Conservation (phyloP, 352 stramenopile genomes). For the Phytophthora sansomeana region DNA sequence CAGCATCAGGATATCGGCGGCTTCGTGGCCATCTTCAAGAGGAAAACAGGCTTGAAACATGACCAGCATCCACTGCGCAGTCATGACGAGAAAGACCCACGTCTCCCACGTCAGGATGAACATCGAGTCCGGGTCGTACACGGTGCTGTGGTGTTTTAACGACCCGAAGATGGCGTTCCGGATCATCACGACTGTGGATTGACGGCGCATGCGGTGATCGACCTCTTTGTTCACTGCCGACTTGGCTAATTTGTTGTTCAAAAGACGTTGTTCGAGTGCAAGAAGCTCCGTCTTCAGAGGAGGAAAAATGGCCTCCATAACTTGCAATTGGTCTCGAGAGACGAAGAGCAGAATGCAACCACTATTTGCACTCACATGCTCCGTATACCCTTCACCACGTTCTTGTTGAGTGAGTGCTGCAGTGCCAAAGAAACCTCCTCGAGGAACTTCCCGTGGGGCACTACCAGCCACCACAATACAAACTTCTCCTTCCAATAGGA, state of each 20-base stretch:
- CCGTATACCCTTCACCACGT: slow-evolving; percentile 50
- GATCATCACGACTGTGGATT: slow-evolving; percentile 28
- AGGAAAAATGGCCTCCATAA: slow-evolving; percentile 59
- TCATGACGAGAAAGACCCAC: slow-evolving; percentile 63
- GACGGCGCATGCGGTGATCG: slow-evolving; percentile 12
- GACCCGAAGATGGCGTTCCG: slow-evolving; percentile 27
- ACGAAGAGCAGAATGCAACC: slow-evolving; percentile 62
- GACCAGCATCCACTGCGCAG: slow-evolving; percentile 53
- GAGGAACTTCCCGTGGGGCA: slow-evolving; percentile 32
- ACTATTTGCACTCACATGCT: slow-evolving; percentile 55
- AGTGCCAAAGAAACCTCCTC: slow-evolving; percentile 55
- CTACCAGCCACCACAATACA: slow-evolving; percentile 38
- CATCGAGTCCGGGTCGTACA: slow-evolving; percentile 54
- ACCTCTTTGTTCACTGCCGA: slow-evolving; percentile 25
- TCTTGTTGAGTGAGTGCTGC: slow-evolving; percentile 52
- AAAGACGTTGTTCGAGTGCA: slow-evolving; percentile 47
- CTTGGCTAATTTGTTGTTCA: slow-evolving; percentile 53
- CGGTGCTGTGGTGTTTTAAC: slow-evolving; percentile 6
- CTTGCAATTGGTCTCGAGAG: slow-evolving; percentile 47
- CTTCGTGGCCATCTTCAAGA: neutral
- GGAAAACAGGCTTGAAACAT: slow-evolving; percentile 60
- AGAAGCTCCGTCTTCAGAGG: slow-evolving; percentile 55
- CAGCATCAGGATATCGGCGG: slow-evolving; percentile 31
- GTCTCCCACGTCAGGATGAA: slow-evolving; percentile 62
- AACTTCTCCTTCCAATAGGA: slow-evolving; percentile 60